A percentile compares a stretch with the other conserved stretches of the same genome.
phyloP scores from a whole-genome alignment of 2,329 filamentous ascomycete species.

The Chaetoscypha palmicola region DNA sequence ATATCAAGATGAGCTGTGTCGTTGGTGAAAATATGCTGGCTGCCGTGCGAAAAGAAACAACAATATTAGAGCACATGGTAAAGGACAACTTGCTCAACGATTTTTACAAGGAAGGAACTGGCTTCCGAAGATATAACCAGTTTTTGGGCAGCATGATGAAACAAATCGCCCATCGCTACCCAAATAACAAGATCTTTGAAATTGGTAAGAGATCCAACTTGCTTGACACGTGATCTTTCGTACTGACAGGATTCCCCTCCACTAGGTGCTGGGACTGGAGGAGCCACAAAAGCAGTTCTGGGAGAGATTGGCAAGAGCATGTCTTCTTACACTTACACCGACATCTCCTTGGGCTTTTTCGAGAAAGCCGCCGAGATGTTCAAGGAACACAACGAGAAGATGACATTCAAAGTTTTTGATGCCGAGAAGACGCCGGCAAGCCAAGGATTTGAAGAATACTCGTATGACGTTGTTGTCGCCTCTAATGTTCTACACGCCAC shows the following conservation, averaged over 20 bases:
- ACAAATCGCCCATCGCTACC: conserved; percentile 28
- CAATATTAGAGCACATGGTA: conserved; percentile 21
- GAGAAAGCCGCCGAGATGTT: conserved; percentile 29
- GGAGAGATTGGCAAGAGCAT: conserved; percentile 28
- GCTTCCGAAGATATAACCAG: conserved; percentile 5
- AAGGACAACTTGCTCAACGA: conserved; percentile 16
- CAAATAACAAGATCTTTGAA: conserved; percentile 14
- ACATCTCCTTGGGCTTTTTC: conserved; percentile 38
- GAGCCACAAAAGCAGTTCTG: conserved; percentile 34
- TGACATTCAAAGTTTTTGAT: conserved; percentile 29
- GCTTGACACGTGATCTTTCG: too few relatives aligned
- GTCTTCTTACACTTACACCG: conserved; percentile 39
- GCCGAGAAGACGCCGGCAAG: conserved; percentile 7
- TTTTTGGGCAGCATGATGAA: conserved; percentile 3
- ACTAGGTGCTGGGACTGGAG: conserved; percentile 29
- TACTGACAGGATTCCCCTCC: not conserved
- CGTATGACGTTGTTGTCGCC: conserved; percentile 23
- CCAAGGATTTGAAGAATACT: conserved; percentile 16
- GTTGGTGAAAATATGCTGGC: conserved; percentile 18
- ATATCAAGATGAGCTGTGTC: conserved; percentile 14
- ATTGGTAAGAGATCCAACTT: not conserved
- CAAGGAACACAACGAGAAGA: conserved; percentile 17
- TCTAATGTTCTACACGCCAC: conserved; percentile 22
- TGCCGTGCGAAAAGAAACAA: conserved; percentile 15
- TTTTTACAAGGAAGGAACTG: conserved; percentile 19